These are phyloP conservation scores for Aspergillus steynii DNA, from an alignment of 495 filamentous ascomycete genomes.

Conservation along the genomic window DNA sequence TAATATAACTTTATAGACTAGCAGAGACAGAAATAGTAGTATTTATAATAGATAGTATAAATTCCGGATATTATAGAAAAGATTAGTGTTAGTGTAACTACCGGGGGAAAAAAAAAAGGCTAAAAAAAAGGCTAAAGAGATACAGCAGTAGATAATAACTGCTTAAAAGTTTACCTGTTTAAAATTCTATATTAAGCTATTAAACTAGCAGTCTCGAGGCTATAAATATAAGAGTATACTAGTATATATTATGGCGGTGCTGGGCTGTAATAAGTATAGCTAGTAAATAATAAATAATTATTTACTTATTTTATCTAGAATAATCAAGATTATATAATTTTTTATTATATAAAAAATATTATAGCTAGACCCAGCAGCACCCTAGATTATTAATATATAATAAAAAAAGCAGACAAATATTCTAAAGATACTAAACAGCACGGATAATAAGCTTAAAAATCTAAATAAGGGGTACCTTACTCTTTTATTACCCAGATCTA, in stretches of 20 bases:
- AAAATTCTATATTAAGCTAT: constrained; percentile 19
- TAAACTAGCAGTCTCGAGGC: constrained; percentile 5
- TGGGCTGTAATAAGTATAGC: neutral
- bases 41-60: no score
- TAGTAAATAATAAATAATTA: constrained; percentile 8
- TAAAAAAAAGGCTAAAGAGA: neutral
- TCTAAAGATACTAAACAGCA: neutral
- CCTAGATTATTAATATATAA: constrained; percentile 4
- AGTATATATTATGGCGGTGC: constrained; percentile 11
- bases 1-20: no score
- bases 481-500: neutral
- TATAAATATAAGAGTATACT: constrained; percentile 16
- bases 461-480: constrained; percentile 2
- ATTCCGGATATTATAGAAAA: no score
- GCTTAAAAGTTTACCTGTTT: constrained; percentile 1
- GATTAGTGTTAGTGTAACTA: no score
- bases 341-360: constrained; percentile 15
- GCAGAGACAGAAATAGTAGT: no score
- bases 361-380: constrained; percentile 2
- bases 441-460: neutral
- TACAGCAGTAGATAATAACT: neutral
- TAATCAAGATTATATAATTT: constrained; percentile 18
- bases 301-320: constrained; percentile 2
- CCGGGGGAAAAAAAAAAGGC: no score
- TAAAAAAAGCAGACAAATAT: neutral